These are phyloP conservation scores for Lactarius psammicola DNA, from an alignment of 768 basidiomycete genomes.

Conservation along the genomic window DNA sequence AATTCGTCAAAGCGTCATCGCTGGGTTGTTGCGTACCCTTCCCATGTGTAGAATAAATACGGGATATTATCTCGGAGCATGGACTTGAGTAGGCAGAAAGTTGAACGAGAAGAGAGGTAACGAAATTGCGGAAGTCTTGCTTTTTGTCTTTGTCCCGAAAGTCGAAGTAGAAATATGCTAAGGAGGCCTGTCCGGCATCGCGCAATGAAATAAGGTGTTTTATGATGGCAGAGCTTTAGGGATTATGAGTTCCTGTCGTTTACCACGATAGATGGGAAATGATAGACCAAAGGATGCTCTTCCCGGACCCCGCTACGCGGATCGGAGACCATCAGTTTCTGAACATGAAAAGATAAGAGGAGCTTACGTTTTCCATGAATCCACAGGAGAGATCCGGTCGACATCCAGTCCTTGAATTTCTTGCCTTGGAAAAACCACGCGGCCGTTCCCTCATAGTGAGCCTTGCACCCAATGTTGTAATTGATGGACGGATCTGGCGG, in stretches of 20 bases:
- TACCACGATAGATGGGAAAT: background rate
- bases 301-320: background rate
- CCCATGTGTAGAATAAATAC: background rate
- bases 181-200: background rate
- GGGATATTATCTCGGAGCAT: background rate
- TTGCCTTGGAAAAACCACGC: background rate
- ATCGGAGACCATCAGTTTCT: background rate
- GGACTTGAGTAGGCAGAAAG: background rate
- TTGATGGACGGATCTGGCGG: background rate
- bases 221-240: background rate
- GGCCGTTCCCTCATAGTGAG: background rate
- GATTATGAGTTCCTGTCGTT: background rate
- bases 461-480: background rate
- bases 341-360: background rate
- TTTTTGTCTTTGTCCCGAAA: background rate
- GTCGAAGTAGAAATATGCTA: background rate
- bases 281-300: background rate
- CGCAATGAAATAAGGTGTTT: background rate
- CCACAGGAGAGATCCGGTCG: background rate
- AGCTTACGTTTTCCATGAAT: background rate
- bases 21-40: background rate
- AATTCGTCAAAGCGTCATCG: background rate
- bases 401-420: background rate
- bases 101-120: background rate
- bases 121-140: background rate